Base-by-base conservation (phyloP, 202 grass and related monocot species). In the Saccharum hybrid region DNA sequence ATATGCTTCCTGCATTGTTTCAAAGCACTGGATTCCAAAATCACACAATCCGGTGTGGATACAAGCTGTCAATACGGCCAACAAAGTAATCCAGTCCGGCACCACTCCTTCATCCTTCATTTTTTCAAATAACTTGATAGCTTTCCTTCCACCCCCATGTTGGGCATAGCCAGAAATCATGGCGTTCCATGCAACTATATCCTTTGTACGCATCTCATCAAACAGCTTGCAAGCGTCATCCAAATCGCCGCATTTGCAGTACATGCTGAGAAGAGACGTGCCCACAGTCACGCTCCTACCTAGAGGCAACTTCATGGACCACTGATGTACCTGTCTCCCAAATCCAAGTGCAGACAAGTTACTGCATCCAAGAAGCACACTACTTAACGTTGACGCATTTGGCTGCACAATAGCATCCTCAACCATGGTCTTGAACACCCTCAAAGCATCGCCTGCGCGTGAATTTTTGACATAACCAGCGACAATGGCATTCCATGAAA, bases 101-200 rank as follows among this genome's bases (percentile, higher is more conserved):
- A 51, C 21, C 63, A 82, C 28, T 13, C 90, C 73, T 63, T 67
- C 26, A 34, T 26, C 37, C 51, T 77, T 92, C 90, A 90, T 57
- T 66, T 75, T 77, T 57, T 85, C 57, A 56, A 90, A 93, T 45
- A 93, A 77, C 2, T 71, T 43, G 54, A 90, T 87, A 72, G 91
- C 88, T 83, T 86, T 74, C 45, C 14, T 19, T 52, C 91, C 88
- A 64, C 80, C 11, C 15, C 91, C 91, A 76, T 93, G 91, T 31
- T 93, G 91, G 63, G 91, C 91, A 83, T 76, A 90, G 37, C 91
- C 91, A 10, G 91, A 93, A 54, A 93, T 80, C 91, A 93, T 90
- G 1, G 91, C 88, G 62, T 93, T 93, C 91, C 91, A 93, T 13
- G 91, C 79, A 45, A 90, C 65, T 0, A 88, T 43, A 88, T 93